Evolutionary conservation across 1,284 basidiomycete species (phyloP), one percentile per base, ranked within the genome.

Genomic region (Rhodofomes roseus): DNA sequence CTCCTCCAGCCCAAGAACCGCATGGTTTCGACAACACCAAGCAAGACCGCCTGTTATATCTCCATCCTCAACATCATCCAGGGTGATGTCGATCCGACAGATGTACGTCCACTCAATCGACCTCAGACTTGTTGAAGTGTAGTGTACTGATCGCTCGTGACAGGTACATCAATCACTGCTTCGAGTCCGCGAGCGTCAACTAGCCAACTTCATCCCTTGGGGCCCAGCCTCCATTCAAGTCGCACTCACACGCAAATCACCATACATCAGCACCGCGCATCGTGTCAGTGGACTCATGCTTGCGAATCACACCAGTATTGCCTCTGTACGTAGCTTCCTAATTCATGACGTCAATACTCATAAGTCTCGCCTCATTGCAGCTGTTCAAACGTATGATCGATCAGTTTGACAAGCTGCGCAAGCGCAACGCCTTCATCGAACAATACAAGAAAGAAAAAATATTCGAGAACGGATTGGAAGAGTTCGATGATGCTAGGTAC

Each of bases 201-300:
- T 99, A 16, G 96, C 97, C 7, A 97, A 92, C 72, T 99, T 99
- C 74, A 98, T 99, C 63, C 96, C 97, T 2, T 99, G 97, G 97
- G 97, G 97, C 4, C 97, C 97, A 1, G 96, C 96, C 1, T 96
- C 93, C 48, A 98, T 98, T 68, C 97, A 99, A 77, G 96, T 99
- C 1, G 96, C 97, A 4, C 78, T 98, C 62, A 97, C 96, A 1
- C 90, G 94, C 64, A 89, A 86, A 71, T 96, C 92, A 55, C 96
- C 94, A 9, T 97, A 95, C 72, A 81, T 97, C 59, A 83, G 87
- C 18, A 89, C 92, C 52, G 93, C 89, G 68, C 95, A 96, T 73
- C 88, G 94, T 25, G 96, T 98, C 60, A 98, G 93, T 72, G 97
- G 97, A 0, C 82, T 99, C 61, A 99, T 99, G 97, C 84, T 99